Percentiles rank a stretch among this genome's conserved stretches.
Conservation (phyloP, 371 early-diverging fungal genomes). For the Apophysomyces sp. region DNA sequence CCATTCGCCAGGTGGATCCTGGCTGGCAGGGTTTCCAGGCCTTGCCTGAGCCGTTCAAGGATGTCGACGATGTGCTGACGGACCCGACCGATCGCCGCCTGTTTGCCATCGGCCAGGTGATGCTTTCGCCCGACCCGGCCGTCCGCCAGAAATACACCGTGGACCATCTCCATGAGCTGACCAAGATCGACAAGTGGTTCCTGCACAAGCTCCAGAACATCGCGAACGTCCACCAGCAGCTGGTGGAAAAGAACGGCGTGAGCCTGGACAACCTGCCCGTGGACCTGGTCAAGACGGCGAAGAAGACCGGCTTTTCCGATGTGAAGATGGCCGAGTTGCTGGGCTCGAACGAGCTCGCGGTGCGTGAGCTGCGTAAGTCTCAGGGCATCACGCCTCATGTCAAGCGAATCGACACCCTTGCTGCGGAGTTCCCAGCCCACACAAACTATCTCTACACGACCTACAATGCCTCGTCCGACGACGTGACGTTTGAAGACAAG, state of each 20-base stretch:
- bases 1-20: constrained; percentile 76
- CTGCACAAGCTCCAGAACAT: constrained; percentile 89
- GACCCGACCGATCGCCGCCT: constrained; percentile 89
- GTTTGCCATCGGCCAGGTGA: constrained; percentile 88
- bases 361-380: constrained; percentile 65
- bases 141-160: constrained; percentile 73
- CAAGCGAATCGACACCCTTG: constrained; percentile 91
- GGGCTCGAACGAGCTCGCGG: constrained; percentile 55
- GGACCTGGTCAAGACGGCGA: constrained; percentile 67
- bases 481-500: constrained; percentile 81
- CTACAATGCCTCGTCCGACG: constrained; percentile 85
- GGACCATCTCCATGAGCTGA: constrained; percentile 82
- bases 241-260: constrained; percentile 38
- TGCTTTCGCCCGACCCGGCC: constrained; percentile 57
- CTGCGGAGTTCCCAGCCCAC: constrained; percentile 90
- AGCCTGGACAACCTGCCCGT: constrained; percentile 47
- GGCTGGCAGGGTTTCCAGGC: constrained; percentile 69
- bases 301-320: constrained; percentile 89
- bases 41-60: constrained; percentile 45
- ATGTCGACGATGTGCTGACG: constrained; percentile 71
- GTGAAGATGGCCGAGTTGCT: constrained; percentile 73
- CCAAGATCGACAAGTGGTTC: constrained; percentile 97
- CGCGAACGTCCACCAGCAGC: constrained; percentile 59
- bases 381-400: constrained; percentile 81
- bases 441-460: constrained; percentile 95